Percentiles rank a stretch among this genome's conserved stretches.
Evolutionary conservation across 139 green algal genomes (phyloP).

Genomic region (Micractinium sp.): DNA sequence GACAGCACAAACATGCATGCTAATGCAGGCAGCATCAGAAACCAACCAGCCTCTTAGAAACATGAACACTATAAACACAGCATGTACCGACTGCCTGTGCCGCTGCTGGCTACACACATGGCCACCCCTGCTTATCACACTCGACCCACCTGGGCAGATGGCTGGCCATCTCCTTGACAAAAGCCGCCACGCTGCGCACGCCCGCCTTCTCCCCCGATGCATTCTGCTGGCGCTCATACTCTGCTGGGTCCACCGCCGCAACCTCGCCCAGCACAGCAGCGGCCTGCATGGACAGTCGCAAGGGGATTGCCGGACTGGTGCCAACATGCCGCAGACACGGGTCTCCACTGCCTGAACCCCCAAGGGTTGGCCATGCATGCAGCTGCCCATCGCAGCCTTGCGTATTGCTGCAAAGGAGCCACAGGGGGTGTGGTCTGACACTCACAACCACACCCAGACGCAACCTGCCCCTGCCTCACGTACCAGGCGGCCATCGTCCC

Average conservation of each 20-base stretch:
- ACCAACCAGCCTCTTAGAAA: no score
- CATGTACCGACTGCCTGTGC: not conserved
- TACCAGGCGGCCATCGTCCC: conserved; percentile 64
- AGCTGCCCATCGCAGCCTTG: not conserved
- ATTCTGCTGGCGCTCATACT: conserved; percentile 71
- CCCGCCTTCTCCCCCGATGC: conserved; percentile 56
- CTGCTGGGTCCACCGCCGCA: conserved; percentile 58
- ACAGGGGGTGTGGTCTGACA: no score
- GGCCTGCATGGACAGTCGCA: conserved; percentile 43
- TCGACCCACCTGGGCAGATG: conserved; percentile 35
- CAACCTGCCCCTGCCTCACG: not conserved
- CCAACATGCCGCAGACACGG: not conserved
- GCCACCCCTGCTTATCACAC: not conserved
- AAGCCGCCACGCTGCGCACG: conserved; percentile 60
- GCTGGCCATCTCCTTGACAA: conserved; percentile 69
- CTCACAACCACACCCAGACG: not conserved
- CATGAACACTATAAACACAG: not conserved
- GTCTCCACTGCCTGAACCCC: not conserved
- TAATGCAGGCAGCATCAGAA: not conserved
- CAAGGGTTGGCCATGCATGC: not conserved
- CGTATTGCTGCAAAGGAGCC: no score
- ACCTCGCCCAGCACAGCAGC: conserved; percentile 76
- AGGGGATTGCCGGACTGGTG: not conserved
- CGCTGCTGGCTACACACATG: not conserved
- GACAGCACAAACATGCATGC: not conserved